phyloP scores from a whole-genome alignment of 2,329 filamentous ascomycete genomes.

The Lojkania enalia region DNA sequence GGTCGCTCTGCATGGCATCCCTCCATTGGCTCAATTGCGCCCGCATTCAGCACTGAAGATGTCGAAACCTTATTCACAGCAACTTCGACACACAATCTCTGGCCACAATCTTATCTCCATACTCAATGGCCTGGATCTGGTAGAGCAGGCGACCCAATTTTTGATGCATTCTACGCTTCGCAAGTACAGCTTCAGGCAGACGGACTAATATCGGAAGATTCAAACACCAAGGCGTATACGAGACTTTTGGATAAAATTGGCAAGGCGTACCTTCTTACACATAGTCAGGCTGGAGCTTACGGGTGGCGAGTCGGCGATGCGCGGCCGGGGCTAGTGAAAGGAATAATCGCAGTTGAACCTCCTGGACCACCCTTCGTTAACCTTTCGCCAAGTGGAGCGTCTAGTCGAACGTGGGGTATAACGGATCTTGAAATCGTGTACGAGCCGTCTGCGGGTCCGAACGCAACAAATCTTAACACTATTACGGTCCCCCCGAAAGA shows the following conservation, averaged over 20 bases:
- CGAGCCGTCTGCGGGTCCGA: slow-evolving; percentile 31
- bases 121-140: slow-evolving; percentile 50
- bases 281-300: slow-evolving; percentile 55
- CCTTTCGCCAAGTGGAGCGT: slow-evolving; percentile 13
- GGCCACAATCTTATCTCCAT: slow-evolving; percentile 49
- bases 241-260: slow-evolving; percentile 51
- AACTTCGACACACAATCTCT: slow-evolving; percentile 40
- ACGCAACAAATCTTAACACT: slow-evolving; percentile 26
- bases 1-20: slow-evolving; percentile 52
- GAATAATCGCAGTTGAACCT: slow-evolving; percentile 58
- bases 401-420: slow-evolving; percentile 36
- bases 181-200: slow-evolving; percentile 46
- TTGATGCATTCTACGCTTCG: slow-evolving; percentile 54
- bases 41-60: slow-evolving; percentile 10
- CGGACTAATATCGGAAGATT: slow-evolving; percentile 31
- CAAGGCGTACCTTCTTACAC: slow-evolving; percentile 51
- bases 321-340: slow-evolving; percentile 53
- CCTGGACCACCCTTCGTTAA: slow-evolving; percentile 55
- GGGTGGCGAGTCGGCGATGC: slow-evolving; percentile 56
- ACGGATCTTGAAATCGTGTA: slow-evolving; percentile 40
- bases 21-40: slow-evolving; percentile 24
- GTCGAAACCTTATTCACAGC: slow-evolving; percentile 41
- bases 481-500: slow-evolving; percentile 25
- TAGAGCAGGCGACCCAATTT: slow-evolving; percentile 49
- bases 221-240: slow-evolving; percentile 45